Evolutionary conservation across 495 filamentous ascomycete species (phyloP).

Genomic region (Aspergillus diversus): DNA sequence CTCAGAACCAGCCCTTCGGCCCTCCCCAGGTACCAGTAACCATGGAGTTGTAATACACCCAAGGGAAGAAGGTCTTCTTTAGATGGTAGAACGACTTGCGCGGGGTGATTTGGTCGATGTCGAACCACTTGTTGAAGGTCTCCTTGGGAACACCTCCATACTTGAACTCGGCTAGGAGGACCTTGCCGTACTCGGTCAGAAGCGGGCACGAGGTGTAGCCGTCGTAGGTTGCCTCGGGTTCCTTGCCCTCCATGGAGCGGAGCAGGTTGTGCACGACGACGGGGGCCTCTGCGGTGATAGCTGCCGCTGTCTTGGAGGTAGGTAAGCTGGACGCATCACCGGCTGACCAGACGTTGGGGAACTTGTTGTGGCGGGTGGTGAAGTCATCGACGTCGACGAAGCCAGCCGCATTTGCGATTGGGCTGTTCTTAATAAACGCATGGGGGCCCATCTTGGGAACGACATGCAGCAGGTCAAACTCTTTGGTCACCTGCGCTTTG

Average conservation of each 20-base stretch:
- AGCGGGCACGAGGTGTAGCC: constrained; percentile 73
- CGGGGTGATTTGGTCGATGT: constrained; percentile 60
- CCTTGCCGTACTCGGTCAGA: constrained; percentile 67
- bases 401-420: constrained; percentile 61
- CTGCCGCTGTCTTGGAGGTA: constrained; percentile 70
- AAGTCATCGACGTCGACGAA: constrained; percentile 66
- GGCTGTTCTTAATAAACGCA: constrained; percentile 60
- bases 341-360: constrained; percentile 67
- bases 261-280: constrained; percentile 63
- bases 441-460: constrained; percentile 66
- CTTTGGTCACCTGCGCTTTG: constrained; percentile 47
- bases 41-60: constrained; percentile 63
- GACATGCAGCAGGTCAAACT: constrained; percentile 65
- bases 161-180: constrained; percentile 73
- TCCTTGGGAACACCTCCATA: constrained; percentile 73
- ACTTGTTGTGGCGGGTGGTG: constrained; percentile 65
- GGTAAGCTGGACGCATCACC: constrained; percentile 70
- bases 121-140: constrained; percentile 61
- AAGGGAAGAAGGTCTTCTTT: constrained; percentile 75
- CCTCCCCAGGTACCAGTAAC: constrained; percentile 67
- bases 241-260: constrained; percentile 56
- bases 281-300: constrained; percentile 65
- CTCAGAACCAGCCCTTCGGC: constrained; percentile 54
- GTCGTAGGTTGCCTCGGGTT: constrained; percentile 56
- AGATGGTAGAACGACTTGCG: constrained; percentile 62